Evolutionary conservation across 305 asterid genomes (phyloP).

Genomic region (Solanum aculeatissimum): DNA sequence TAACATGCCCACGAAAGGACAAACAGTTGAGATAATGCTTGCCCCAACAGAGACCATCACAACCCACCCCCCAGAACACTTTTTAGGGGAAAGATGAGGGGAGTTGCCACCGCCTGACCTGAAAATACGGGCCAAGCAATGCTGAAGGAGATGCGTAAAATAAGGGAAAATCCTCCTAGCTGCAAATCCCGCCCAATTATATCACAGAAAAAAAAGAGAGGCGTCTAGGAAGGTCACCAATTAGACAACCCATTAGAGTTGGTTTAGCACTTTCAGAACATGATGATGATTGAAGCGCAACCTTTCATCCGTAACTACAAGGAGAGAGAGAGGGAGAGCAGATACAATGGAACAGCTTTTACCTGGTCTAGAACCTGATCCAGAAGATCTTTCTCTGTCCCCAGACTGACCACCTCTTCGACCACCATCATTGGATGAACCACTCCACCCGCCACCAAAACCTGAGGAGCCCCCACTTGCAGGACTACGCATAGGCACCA

Average conservation of each 20-base stretch:
- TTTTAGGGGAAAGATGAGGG: not conserved
- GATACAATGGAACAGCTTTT: not conserved
- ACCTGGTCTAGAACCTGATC: slow-evolving; percentile 67
- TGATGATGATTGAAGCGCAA: not conserved
- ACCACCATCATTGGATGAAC: slow-evolving; percentile 57
- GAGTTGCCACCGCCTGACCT: not conserved
- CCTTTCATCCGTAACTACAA: not conserved
- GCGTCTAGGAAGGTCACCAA: not conserved
- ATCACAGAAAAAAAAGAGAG: not conserved
- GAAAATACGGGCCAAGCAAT: not conserved
- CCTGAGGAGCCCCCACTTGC: slow-evolving; percentile 64
- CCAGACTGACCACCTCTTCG: slow-evolving; percentile 58
- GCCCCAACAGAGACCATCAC: not conserved
- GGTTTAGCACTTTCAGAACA: not conserved
- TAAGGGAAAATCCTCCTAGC: not conserved
- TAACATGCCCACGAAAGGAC: not conserved
- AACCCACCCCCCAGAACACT: not conserved
- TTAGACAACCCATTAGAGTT: not conserved
- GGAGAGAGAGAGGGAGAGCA: not conserved
- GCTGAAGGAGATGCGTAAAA: not conserved
- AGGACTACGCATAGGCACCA: slow-evolving; percentile 88
- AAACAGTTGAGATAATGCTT: not conserved
- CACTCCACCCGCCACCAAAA: slow-evolving; percentile 67
- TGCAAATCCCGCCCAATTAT: not conserved
- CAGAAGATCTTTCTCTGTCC: slow-evolving; percentile 51